Evolutionary conservation across 2,329 filamentous ascomycete species (phyloP).

Genomic region (Kalmusia sp.): DNA sequence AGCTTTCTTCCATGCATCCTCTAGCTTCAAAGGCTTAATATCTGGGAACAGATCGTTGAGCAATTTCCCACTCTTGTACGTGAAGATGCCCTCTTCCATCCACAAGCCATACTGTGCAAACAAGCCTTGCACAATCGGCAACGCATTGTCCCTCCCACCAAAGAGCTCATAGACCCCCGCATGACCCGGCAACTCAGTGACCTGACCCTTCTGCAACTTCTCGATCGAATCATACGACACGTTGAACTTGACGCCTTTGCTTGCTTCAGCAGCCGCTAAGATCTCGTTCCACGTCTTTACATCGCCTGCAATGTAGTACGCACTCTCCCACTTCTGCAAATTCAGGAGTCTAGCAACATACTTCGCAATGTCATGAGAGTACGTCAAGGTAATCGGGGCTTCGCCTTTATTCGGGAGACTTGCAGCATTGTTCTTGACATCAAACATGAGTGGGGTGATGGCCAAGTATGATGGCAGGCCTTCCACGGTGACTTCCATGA

Average conservation of each 20-base stretch:
- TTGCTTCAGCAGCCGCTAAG: conserved; percentile 14
- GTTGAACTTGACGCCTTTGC: conserved; percentile 19
- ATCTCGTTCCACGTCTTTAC: conserved; percentile 20
- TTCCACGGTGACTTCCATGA: conserved; percentile 34
- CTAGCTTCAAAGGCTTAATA: conserved; percentile 15
- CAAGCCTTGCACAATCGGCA: conserved; percentile 3
- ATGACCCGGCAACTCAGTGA: conserved; percentile 20
- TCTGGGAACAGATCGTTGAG: conserved; percentile 22
- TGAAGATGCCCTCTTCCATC: conserved; percentile 12
- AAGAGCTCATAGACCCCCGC: conserved; percentile 8
- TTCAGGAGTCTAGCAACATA: conserved; percentile 54
- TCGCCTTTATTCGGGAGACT: conserved; percentile 59
- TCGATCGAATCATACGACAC: conserved; percentile 21
- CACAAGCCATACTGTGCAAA: conserved; percentile 12
- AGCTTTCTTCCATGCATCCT: conserved; percentile 13
- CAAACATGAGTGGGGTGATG: conserved; percentile 11
- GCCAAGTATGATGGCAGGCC: conserved; percentile 18
- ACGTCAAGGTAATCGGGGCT: conserved; percentile 55
- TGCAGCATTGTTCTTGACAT: conserved; percentile 36
- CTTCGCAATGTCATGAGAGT: conserved; percentile 57
- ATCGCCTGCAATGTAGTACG: conserved; percentile 24
- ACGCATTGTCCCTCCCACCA: conserved; percentile 10
- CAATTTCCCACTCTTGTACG: background rate
- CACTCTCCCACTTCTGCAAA: conserved; percentile 54
- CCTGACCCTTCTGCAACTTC: conserved; percentile 16